Conservation (phyloP, 176 grass and related monocot genomes). For the Stipa capillata region DNA sequence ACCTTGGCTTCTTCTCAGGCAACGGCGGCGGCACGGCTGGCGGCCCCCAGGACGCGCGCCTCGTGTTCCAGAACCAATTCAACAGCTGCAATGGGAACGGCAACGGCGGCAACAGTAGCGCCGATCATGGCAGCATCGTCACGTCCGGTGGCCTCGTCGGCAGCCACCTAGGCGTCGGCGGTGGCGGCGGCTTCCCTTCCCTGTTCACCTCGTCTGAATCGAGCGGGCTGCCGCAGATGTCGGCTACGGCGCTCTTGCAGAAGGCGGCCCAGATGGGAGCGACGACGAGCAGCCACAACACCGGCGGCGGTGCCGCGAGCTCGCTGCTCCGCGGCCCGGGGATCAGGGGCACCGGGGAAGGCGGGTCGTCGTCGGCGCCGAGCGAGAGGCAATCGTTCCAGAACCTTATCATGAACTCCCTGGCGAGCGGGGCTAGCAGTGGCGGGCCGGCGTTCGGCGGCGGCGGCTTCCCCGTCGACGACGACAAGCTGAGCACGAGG, state of each 20-base stretch:
- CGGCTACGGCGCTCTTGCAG: conserved; percentile 83
- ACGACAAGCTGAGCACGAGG: conserved; percentile 65
- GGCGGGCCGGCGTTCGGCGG: conserved; percentile 18
- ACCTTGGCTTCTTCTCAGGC: conserved; percentile 59
- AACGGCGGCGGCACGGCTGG: conserved; percentile 13
- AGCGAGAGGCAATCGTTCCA: conserved; percentile 58
- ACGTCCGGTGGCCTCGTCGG: conserved; percentile 7
- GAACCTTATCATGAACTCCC: conserved; percentile 66
- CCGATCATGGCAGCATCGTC: neutral
- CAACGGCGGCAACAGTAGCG: too few relatives aligned
- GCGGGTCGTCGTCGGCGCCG: conserved; percentile 14
- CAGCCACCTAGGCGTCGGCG: too few relatives aligned
- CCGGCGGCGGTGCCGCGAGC: conserved; percentile 5
- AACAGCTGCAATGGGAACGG: conserved; percentile 11
- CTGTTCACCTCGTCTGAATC: conserved; percentile 22
- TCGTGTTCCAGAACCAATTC: conserved; percentile 42
- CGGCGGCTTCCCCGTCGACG: conserved; percentile 28
- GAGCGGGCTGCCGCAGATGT: conserved; percentile 43
- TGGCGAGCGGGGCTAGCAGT: conserved; percentile 23
- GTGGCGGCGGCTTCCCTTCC: neutral
- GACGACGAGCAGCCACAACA: conserved; percentile 29
- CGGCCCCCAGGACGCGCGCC: conserved; percentile 35
- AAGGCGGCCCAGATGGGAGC: conserved; percentile 89
- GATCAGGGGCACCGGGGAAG: conserved; percentile 12
- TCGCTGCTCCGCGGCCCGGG: conserved; percentile 47